Percentiles rank a stretch among this genome's conserved stretches.
phyloP scores from a whole-genome alignment of 345 rosid species.

The Diplotaxis tenuifolia region DNA sequence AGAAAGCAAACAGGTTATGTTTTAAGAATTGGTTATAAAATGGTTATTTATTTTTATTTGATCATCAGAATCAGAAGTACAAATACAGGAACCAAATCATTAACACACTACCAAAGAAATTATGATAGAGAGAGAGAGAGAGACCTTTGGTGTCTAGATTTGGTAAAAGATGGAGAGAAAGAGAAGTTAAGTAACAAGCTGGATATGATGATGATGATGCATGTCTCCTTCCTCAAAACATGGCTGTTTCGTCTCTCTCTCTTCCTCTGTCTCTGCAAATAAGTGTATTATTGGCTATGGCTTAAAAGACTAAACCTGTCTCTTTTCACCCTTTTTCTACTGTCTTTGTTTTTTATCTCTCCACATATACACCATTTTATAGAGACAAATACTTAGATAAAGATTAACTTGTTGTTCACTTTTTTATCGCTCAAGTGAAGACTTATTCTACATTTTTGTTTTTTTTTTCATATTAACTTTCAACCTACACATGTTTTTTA shows the following conservation, averaged over 20 bases:
- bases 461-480: neutral
- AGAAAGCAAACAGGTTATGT: constrained; percentile 5
- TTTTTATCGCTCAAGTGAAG: neutral
- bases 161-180: constrained; percentile 33
- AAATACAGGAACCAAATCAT: constrained; percentile 23
- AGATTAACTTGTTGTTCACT: neutral
- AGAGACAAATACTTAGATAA: neutral
- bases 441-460: neutral
- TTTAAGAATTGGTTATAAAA: neutral
- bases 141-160: constrained; percentile 33
- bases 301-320: constrained; percentile 36
- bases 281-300: constrained; percentile 38
- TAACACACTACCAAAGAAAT: constrained; percentile 22
- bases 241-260: constrained; percentile 32
- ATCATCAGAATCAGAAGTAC: constrained; percentile 16
- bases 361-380: neutral
- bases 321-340: constrained; percentile 6
- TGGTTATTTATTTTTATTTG: neutral
- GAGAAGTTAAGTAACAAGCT: constrained; percentile 32
- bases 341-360: neutral
- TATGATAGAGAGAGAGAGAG: constrained; percentile 7
- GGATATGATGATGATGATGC: constrained; percentile 32
- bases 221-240: constrained; percentile 45
- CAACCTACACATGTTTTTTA: neutral
- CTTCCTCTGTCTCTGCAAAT: constrained; percentile 33